These are phyloP conservation scores for Leccinum subgranulosum DNA, from an alignment of 768 basidiomycete species.

Conservation along the genomic window DNA sequence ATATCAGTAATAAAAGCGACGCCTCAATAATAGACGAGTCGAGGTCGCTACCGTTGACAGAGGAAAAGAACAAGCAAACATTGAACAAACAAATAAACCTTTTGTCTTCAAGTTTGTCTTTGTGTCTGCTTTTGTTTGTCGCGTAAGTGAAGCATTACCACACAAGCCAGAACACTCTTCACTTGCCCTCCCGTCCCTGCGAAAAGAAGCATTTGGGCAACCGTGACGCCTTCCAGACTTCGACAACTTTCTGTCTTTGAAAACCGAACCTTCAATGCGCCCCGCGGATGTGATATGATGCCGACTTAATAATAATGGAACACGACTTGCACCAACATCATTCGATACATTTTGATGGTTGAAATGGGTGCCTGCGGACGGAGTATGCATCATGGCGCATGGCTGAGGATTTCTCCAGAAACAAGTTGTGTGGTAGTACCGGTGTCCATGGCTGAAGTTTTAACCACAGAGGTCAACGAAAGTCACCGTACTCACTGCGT, in stretches of 20 bases:
- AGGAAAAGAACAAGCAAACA: not conserved
- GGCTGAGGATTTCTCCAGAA: not conserved
- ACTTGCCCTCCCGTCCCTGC: constrained; percentile 2
- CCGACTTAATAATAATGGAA: not conserved
- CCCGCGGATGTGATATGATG: not conserved
- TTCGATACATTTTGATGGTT: not conserved
- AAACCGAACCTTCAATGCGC: not conserved
- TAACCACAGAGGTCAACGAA: constrained; percentile 60
- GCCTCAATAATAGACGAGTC: not conserved
- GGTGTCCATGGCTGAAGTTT: not conserved
- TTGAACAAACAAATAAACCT: not conserved
- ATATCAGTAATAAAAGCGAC: not conserved
- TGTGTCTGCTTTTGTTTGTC: not conserved
- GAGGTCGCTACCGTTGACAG: not conserved
- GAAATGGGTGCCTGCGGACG: not conserved
- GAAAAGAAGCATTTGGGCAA: not conserved
- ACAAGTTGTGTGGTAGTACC: not conserved
- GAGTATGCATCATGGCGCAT: not conserved
- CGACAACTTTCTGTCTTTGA: not conserved
- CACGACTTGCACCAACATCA: not conserved
- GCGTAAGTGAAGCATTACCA: constrained; percentile 5
- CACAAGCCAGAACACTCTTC: not conserved
- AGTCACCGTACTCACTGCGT: constrained; percentile 82
- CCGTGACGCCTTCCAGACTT: not conserved
- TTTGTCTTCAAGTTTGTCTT: not conserved